phyloP scores from a whole-genome alignment of 345 rosid species.

The Salix dunnii region DNA sequence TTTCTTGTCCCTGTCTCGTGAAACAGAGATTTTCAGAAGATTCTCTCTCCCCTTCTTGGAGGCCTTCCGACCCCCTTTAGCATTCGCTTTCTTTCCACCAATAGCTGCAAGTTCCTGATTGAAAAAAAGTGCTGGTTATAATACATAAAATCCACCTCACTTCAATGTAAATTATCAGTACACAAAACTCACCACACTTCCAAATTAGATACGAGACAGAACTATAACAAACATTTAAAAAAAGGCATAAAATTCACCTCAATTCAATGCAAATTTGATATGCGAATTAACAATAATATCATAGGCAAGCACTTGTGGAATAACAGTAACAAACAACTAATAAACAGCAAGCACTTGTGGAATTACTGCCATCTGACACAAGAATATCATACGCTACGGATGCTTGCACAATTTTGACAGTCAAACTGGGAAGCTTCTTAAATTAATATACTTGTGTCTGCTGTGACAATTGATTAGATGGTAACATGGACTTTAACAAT shows the following conservation, averaged over 20 bases:
- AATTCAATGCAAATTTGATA: background rate
- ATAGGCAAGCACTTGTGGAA: background rate
- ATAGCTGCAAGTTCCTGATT: constrained; percentile 75
- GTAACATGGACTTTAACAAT: background rate
- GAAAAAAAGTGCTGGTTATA: background rate
- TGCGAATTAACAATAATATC: background rate
- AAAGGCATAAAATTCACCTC: background rate
- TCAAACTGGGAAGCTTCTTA: background rate
- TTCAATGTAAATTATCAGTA: background rate
- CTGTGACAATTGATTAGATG: background rate
- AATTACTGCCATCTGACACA: background rate
- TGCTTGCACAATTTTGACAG: background rate
- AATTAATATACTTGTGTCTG: background rate
- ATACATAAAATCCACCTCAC: background rate
- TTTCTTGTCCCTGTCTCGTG: constrained; percentile 51
- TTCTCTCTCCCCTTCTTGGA: constrained; percentile 63
- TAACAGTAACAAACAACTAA: background rate
- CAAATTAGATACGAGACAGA: background rate
- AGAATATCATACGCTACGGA: background rate
- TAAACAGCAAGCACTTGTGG: background rate
- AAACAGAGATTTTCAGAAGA: constrained; percentile 37
- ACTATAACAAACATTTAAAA: background rate
- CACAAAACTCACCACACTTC: background rate
- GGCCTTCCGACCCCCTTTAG: constrained; percentile 65
- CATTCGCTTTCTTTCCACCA: constrained; percentile 65